Base-by-base conservation (phyloP, 805 yeast genomes). In the Priceomyces carsonii region DNA sequence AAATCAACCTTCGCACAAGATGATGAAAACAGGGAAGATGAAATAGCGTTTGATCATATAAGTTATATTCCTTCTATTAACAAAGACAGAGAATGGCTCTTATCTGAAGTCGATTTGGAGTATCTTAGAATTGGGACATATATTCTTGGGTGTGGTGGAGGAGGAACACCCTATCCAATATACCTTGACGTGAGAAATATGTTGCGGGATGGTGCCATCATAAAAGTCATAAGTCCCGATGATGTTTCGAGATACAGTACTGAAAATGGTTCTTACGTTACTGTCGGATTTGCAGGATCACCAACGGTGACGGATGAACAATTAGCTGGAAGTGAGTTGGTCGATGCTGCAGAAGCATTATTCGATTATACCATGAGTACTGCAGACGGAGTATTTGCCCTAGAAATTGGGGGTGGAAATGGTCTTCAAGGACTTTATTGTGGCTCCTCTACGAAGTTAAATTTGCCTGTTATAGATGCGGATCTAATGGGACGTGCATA, bases 101-200 rank as follows among this genome's bases (percentile, higher is more conserved):
- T 70, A 14, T 53, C 66, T 3, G 73, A 60, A 39, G 51, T 50
- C 2, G 77, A 72, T 48, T 42, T 55, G 31, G 75, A 70, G 23
- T 60, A 59, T 38, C 40, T 72, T 8, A 47, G 63, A 21, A 59
- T 68, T 32, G 79, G 77, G n/a, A 51, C 66, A 17, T 72, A 71
- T 43, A 68, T 72, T 35, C 57, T 73, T 4, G 78, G 77, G 6
- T 66, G 73, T 49, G 78, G 77, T 3, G 78, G 78, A 9, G 78
- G 78, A 19, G 77, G 78, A 25, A 61, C 61, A 33, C 77, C 78
- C 15, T 68, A 71, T 47, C 53, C 71, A 4, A 47, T 46, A 13
- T 67, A 45, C 40, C 50, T 73, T 20, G 65, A 61, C 29, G 43
- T 58, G 1, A 48, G 66, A 29, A 61, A 61, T 33, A 37, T 54